phyloP scores from a whole-genome alignment of 768 basidiomycete genomes.

The Lactarius akahatsu region DNA sequence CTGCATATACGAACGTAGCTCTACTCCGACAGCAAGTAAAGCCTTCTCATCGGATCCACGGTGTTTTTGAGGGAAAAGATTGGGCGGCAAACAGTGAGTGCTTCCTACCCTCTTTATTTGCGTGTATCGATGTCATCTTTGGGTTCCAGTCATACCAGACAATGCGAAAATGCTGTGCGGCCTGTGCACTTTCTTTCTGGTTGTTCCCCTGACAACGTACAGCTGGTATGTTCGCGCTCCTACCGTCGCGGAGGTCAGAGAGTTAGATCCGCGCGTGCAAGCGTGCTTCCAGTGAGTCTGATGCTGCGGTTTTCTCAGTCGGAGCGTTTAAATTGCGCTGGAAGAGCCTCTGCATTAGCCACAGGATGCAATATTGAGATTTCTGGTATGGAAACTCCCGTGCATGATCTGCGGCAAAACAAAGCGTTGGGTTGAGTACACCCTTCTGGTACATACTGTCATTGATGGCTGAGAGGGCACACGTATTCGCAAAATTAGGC shows the following conservation, averaged over 20 bases:
- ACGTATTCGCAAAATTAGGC: conserved; percentile 40
- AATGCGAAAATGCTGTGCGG: conserved; percentile 69
- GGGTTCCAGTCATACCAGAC: conserved; percentile 70
- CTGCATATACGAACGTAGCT: conserved; percentile 78
- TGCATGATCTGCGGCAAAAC: conserved; percentile 67
- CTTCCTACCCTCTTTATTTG: background rate
- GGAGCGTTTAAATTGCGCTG: conserved; percentile 3
- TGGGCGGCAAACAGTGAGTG: conserved; percentile 70
- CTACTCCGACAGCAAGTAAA: conserved; percentile 79
- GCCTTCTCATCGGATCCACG: conserved; percentile 77
- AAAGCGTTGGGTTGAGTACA: conserved; percentile 50
- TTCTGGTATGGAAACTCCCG: conserved; percentile 35
- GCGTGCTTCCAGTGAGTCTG: conserved; percentile 67
- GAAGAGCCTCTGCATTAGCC: conserved; percentile 64
- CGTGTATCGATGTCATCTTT: background rate
- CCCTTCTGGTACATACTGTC: background rate
- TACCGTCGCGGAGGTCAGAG: conserved; percentile 57
- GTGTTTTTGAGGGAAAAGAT: conserved; percentile 71
- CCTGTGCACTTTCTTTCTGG: too few relatives aligned
- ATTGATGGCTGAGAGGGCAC: background rate
- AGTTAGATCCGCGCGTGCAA: conserved; percentile 56
- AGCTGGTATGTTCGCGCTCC: conserved; percentile 78
- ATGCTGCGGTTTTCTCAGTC: background rate
- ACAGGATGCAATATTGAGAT: conserved; percentile 60
- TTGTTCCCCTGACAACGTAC: background rate